phyloP scores from a whole-genome alignment of 1,284 basidiomycete species.

The Ganoderma meredithae region DNA sequence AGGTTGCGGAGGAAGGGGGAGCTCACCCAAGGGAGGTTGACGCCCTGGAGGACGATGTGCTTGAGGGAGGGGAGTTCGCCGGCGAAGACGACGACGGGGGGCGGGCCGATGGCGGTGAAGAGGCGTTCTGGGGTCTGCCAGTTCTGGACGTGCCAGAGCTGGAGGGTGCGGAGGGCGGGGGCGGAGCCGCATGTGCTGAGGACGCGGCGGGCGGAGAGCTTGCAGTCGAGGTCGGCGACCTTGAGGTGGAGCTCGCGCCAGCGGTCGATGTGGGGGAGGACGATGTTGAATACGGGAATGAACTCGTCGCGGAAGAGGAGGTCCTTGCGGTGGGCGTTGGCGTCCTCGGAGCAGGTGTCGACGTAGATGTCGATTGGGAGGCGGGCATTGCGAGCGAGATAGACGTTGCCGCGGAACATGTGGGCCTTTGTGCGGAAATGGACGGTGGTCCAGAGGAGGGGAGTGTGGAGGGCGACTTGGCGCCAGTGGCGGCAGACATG shows the following conservation, averaged over 20 bases:
- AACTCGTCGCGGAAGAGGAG: slow-evolving; percentile 53
- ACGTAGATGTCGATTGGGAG: slow-evolving; percentile 60
- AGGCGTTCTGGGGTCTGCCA: slow-evolving; percentile 52
- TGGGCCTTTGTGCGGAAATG: slow-evolving; percentile 59
- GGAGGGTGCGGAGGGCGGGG: slow-evolving; percentile 59
- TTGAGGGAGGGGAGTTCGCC: slow-evolving; percentile 55
- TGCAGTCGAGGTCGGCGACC: slow-evolving; percentile 62
- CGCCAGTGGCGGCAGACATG: slow-evolving; percentile 65
- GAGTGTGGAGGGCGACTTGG: slow-evolving; percentile 54
- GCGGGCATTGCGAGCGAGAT: slow-evolving; percentile 49
- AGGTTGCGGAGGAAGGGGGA: slow-evolving; percentile 60
- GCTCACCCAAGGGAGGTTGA: slow-evolving; percentile 65
- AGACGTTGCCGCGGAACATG: slow-evolving; percentile 53
- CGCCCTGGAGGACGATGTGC: slow-evolving; percentile 66
- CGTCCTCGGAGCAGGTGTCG: slow-evolving; percentile 57
- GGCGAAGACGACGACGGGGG: slow-evolving; percentile 61
- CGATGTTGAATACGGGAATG: slow-evolving; percentile 56
- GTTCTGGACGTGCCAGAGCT: slow-evolving; percentile 70
- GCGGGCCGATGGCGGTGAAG: slow-evolving; percentile 59
- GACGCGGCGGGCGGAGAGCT: slow-evolving; percentile 56
- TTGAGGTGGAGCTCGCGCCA: slow-evolving; percentile 67
- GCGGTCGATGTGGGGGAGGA: slow-evolving; percentile 54
- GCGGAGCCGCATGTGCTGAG: slow-evolving; percentile 58
- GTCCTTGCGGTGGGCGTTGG: slow-evolving; percentile 51
- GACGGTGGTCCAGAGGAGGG: slow-evolving; percentile 60